Conservation (phyloP, 2,329 filamentous ascomycete species). For the Fusarium sp. region DNA sequence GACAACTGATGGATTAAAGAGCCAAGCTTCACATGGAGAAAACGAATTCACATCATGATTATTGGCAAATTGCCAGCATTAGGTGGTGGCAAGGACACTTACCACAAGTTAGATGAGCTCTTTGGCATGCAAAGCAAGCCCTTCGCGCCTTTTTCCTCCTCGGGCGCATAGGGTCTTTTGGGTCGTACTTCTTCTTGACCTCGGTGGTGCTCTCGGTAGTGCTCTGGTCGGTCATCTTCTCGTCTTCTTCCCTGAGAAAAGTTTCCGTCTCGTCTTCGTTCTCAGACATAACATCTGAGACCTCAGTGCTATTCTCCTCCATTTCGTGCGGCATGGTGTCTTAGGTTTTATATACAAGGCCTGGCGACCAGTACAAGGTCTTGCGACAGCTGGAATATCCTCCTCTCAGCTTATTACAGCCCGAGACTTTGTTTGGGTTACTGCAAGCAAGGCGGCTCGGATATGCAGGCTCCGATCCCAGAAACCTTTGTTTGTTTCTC, state of each 20-base stretch:
- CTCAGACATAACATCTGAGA: conserved; percentile 69
- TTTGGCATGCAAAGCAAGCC: conserved; percentile 96
- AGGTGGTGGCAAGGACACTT: conserved; percentile 59
- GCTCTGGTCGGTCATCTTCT: conserved; percentile 63
- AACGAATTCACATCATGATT: neutral
- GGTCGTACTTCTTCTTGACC: conserved; percentile 75
- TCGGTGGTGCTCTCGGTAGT: conserved; percentile 54
- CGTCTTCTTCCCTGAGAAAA: conserved; percentile 55
- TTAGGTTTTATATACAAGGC: conserved; percentile 60
- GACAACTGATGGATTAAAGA: conserved; percentile 1
- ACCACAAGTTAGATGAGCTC: conserved; percentile 98
- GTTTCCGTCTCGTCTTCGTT: conserved; percentile 66
- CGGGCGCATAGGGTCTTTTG: conserved; percentile 90
- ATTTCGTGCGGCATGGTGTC: conserved; percentile 66
- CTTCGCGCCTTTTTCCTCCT: conserved; percentile 94
- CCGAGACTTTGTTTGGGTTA: conserved; percentile 28
- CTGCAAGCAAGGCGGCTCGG: conserved; percentile 45
- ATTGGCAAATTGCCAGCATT: neutral
- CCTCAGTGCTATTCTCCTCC: conserved; percentile 63
- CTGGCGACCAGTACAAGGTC: conserved; percentile 28
- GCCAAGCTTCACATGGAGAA: conserved; percentile 27
- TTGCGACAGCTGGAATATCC: conserved; percentile 34
- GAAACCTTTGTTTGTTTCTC: conserved; percentile 32
- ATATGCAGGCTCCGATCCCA: conserved; percentile 47
- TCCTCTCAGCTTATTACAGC: conserved; percentile 37